Conservation (phyloP, 1,139 yeast species). For the Kodamaea derodonti region DNA sequence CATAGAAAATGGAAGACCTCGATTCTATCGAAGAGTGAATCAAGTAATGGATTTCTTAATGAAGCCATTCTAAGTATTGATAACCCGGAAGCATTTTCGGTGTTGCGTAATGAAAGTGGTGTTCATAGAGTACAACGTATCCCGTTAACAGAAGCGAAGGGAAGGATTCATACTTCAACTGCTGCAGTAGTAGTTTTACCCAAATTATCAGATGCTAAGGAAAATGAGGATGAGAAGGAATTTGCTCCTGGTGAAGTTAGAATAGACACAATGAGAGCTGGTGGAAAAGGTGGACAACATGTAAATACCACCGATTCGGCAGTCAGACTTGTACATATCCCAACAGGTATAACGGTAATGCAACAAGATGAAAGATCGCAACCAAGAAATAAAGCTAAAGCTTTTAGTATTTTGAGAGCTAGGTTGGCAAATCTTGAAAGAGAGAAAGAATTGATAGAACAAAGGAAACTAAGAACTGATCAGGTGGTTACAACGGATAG, state of each 20-base stretch:
- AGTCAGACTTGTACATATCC: conserved; percentile 85
- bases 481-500: conserved; percentile 89
- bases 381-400: conserved; percentile 93
- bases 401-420: conserved; percentile 76
- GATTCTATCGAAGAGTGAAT: conserved; percentile 58
- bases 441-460: conserved; percentile 58
- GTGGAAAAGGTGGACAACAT: conserved; percentile 98
- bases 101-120: conserved; percentile 83
- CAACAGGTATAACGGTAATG: conserved; percentile 82
- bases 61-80: conserved; percentile 78
- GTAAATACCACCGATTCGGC: conserved; percentile 98
- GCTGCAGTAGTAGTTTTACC: conserved; percentile 95
- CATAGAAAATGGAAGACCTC: conserved; percentile 63
- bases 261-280: conserved; percentile 92
- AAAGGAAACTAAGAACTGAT: conserved; percentile 64
- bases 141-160: conserved; percentile 91
- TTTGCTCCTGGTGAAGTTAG: conserved; percentile 87
- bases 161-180: conserved; percentile 92
- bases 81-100: conserved; percentile 71
- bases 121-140: conserved; percentile 94
- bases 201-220: conserved; percentile 60
- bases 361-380: conserved; percentile 97
- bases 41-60: conserved; percentile 56
- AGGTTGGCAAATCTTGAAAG: conserved; percentile 80
- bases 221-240: conserved; percentile 59